phyloP scores from a whole-genome alignment of 2,329 filamentous ascomycete genomes.

The Penicillium digitatum region DNA sequence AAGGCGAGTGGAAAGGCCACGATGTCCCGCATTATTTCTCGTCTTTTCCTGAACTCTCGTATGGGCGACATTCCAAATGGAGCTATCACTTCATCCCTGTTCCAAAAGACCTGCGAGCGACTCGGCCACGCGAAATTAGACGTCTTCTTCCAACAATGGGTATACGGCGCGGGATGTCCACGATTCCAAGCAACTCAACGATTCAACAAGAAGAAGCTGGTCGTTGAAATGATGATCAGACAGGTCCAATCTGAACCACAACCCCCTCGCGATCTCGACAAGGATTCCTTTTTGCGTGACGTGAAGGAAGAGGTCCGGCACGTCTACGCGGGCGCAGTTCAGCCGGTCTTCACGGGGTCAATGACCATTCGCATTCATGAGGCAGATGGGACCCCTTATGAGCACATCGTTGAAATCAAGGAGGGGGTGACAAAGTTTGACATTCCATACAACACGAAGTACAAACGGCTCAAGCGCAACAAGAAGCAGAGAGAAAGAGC shows the following conservation, averaged over 20 bases:
- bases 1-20: constrained; percentile 84
- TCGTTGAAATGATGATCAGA: constrained; percentile 83
- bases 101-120: constrained; percentile 81
- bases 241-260: constrained; percentile 65
- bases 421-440: constrained; percentile 81
- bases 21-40: constrained; percentile 77
- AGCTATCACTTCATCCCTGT: constrained; percentile 69
- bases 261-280: constrained; percentile 58
- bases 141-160: constrained; percentile 90
- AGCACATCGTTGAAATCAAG: constrained; percentile 94
- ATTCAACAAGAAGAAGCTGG: constrained; percentile 97
- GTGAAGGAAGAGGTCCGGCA: constrained; percentile 72
- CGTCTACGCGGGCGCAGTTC: constrained; percentile 65
- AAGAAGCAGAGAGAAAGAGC: constrained; percentile 75
- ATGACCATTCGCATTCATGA: constrained; percentile 99
- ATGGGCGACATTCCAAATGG: constrained; percentile 70
- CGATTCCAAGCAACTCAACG: constrained; percentile 78
- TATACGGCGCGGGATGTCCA: constrained; percentile 82
- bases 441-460: constrained; percentile 98
- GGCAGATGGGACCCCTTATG: constrained; percentile 95
- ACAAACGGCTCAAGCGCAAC: constrained; percentile 91
- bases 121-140: constrained; percentile 83
- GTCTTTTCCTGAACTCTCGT: constrained; percentile 80
- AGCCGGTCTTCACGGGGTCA: constrained; percentile 83
- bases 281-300: constrained; percentile 75